Base-by-base conservation (phyloP, 768 basidiomycete genomes). In the Baorangia bicolor region DNA sequence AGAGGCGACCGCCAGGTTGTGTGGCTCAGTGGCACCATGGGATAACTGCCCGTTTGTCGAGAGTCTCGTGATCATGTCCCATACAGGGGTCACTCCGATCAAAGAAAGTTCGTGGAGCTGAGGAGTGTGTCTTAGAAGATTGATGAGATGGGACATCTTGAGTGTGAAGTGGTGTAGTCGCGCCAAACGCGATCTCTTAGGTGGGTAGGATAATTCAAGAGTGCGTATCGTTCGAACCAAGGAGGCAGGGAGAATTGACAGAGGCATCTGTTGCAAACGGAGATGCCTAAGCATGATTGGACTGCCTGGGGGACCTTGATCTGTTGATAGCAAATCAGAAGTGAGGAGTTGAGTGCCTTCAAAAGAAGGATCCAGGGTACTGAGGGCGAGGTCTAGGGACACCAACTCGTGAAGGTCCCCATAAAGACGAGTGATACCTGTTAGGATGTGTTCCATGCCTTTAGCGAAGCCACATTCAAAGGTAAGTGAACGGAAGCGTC, bases 71-170 rank as follows among this genome's bases (percentile, higher is more conserved):
- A 52, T 37, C 28, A 72, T 53, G 51, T 75, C 73, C 67, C 79
- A 76, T 37, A 73, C 62, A 20, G 79, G 78, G 20, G 75, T 70
- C 14, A 77, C 77, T 51, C 78, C 75, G 13, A 62, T 64, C 39
- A 83, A 67, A 37, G 72, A 70, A 45, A 83, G 67, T 34, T 78
- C 73, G 61, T 78, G 73, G 18, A 82, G 70, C 35, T 66, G 69
- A 25, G 76, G 73, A 2, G 76, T 74, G 12, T 71, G 64, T 41
- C 57, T 62, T 44, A 82, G 64, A 49, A 78, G 72, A 33, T 56
- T 63, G 55, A 70, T 62, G 30, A 80, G 69, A 20, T 72, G 61
- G 5, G 79, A 81, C 64, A 79, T 70, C 56, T 67, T 75, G 57
- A 75, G 63, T 33, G 67, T 64, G 53, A 68, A 72, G 46, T 68